Evolutionary conservation across 192 early-diverging fungal genomes (phyloP).

Genomic region (Podila verticillata): DNA sequence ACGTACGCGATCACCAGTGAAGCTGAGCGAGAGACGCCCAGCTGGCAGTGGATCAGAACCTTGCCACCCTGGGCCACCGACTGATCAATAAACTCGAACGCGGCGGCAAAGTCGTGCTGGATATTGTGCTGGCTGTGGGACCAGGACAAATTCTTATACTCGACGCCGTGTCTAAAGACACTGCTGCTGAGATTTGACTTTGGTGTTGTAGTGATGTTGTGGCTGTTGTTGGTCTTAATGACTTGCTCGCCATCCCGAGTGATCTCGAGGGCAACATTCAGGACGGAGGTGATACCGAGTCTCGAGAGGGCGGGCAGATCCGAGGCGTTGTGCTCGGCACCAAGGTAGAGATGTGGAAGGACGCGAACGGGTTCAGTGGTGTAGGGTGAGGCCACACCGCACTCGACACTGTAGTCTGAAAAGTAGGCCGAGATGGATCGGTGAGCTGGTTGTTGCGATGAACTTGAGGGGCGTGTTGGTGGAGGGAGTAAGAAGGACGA

Average conservation of each 20-base stretch:
- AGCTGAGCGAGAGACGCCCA: constrained; percentile 77
- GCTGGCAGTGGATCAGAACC: constrained; percentile 76
- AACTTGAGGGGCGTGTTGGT: not conserved
- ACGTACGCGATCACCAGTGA: constrained; percentile 74
- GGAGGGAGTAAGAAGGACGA: not conserved
- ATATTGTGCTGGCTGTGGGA: constrained; percentile 76
- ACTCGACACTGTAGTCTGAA: constrained; percentile 49
- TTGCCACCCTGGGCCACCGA: constrained; percentile 60
- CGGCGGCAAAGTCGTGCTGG: constrained; percentile 64
- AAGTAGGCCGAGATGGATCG: constrained; percentile 48
- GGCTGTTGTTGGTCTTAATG: constrained; percentile 2
- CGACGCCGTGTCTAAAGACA: constrained; percentile 31
- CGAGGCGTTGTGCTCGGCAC: constrained; percentile 70
- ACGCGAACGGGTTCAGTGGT: constrained; percentile 67
- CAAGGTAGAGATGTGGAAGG: constrained; percentile 74
- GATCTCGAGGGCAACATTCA: constrained; percentile 89
- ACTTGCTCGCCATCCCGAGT: constrained; percentile 19
- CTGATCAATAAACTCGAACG: constrained; percentile 73
- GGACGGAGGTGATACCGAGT: constrained; percentile 64
- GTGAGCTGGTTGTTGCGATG: not conserved
- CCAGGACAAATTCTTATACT: constrained; percentile 75
- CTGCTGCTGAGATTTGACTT: constrained; percentile 21
- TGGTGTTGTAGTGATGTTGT: not conserved
- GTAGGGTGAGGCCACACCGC: constrained; percentile 58
- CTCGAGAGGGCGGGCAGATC: constrained; percentile 56